These are phyloP conservation scores for Apiospora malaysiana DNA, from an alignment of 2,329 filamentous ascomycete species.

Conservation along the genomic window DNA sequence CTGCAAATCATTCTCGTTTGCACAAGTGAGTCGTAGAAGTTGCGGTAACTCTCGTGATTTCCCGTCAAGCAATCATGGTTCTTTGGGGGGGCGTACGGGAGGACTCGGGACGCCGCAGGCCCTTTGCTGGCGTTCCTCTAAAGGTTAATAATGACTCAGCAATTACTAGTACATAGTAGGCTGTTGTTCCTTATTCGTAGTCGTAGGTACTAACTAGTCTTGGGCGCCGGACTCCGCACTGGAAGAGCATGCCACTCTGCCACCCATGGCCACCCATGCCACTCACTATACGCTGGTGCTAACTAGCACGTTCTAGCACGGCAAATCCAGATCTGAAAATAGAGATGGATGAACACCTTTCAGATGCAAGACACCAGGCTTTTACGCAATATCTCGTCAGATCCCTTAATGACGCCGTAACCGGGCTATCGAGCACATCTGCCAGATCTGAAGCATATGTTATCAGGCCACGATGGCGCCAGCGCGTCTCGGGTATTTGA, in stretches of 20 bases:
- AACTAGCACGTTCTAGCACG: conserved; percentile 1
- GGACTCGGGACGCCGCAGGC: conserved; percentile 9
- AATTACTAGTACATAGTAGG: no score
- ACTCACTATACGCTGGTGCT: background rate
- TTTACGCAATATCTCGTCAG: background rate
- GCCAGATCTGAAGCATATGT: background rate
- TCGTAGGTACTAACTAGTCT: no score
- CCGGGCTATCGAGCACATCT: background rate
- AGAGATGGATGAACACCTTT: conserved; percentile 14
- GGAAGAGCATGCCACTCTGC: background rate
- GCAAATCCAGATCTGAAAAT: conserved; percentile 17
- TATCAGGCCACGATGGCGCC: conserved; percentile 25
- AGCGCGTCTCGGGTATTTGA: conserved; percentile 13
- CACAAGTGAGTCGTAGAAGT: background rate
- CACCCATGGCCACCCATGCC: no score
- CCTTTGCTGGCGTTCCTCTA: background rate
- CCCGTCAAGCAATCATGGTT: background rate
- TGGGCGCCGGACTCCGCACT: conserved; percentile 12
- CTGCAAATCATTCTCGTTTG: conserved; percentile 2
- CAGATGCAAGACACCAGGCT: background rate
- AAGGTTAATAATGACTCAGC: conserved; percentile 1
- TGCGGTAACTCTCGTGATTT: conserved; percentile 1
- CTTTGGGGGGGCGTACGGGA: background rate
- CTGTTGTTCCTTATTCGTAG: no score
- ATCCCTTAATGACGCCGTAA: background rate